phyloP scores from a whole-genome alignment of 78 protist species.

The Chrysochromulina tobinii region DNA sequence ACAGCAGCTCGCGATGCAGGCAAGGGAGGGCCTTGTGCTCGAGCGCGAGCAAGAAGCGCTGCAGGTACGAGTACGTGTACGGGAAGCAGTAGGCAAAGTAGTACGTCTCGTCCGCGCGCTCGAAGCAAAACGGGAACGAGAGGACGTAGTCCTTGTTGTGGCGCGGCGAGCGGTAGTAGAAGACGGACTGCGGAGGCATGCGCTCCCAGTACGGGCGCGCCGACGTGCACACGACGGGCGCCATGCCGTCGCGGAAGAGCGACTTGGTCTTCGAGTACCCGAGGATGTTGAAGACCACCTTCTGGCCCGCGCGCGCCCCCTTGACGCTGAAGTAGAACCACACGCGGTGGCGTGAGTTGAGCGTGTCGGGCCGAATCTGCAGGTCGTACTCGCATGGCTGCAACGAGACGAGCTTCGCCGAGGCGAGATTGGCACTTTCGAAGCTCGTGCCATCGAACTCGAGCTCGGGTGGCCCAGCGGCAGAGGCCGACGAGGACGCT shows the following conservation, averaged over 20 bases:
- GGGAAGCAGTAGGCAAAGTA: conserved; percentile 76
- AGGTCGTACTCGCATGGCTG: conserved; percentile 33
- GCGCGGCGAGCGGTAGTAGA: conserved; percentile 49
- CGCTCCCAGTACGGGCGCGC: conserved; percentile 47
- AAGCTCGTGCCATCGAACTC: neutral
- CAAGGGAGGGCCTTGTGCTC: neutral
- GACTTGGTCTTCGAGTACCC: conserved; percentile 50
- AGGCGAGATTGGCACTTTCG: neutral
- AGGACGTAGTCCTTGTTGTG: conserved; percentile 39
- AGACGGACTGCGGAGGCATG: neutral
- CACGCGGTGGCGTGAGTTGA: conserved; percentile 43
- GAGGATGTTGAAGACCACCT: conserved; percentile 44
- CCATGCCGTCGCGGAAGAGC: conserved; percentile 60
- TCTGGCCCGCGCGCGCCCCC: neutral
- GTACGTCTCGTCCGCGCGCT: conserved; percentile 33
- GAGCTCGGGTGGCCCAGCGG: neutral
- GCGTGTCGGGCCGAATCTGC: conserved; percentile 53
- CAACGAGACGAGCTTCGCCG: neutral
- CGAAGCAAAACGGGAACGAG: conserved; percentile 49
- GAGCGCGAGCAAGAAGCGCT: conserved; percentile 34
- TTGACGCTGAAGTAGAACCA: conserved; percentile 65
- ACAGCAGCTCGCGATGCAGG: conserved; percentile 18
- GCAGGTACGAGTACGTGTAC: conserved; percentile 64
- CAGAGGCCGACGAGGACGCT: too few species aligned
- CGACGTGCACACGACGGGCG: conserved; percentile 55